Conservation (phyloP, 768 basidiomycete species). For the Trametes cubensis region DNA sequence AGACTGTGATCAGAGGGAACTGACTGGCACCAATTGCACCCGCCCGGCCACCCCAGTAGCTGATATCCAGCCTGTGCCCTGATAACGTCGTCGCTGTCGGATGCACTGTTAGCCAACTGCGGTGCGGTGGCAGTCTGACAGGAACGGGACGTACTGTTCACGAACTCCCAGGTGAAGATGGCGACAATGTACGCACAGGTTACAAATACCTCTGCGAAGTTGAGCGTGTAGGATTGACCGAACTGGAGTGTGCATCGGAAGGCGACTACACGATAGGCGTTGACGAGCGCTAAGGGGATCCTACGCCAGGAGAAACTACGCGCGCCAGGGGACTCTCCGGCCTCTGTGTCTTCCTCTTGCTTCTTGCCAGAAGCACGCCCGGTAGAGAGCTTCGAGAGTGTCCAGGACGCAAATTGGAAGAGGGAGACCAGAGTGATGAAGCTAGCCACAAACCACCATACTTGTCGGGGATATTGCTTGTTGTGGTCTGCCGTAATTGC, state of each 20-base stretch:
- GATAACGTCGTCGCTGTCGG: constrained; percentile 29
- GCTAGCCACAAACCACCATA: constrained; percentile 46
- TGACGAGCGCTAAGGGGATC: constrained; percentile 31
- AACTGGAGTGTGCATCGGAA: constrained; percentile 37
- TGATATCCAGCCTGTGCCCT: constrained; percentile 27
- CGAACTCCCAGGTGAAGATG: constrained; percentile 34
- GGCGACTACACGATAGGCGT: constrained; percentile 35
- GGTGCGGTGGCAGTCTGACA: not conserved
- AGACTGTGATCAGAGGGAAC: constrained; percentile 55
- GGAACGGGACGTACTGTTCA: constrained; percentile 29
- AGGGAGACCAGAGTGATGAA: constrained; percentile 46
- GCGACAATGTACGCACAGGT: constrained; percentile 39
- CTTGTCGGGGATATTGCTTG: constrained; percentile 41
- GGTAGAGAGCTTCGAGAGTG: not conserved
- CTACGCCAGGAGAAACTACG: constrained; percentile 25
- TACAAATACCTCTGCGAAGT: constrained; percentile 41
- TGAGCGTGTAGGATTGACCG: constrained; percentile 37
- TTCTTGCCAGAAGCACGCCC: not conserved
- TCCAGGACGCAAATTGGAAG: constrained; percentile 36
- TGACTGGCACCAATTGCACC: constrained; percentile 50
- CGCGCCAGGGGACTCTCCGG: not conserved
- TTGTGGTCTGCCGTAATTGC: constrained; percentile 2
- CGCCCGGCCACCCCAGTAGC: constrained; percentile 40
- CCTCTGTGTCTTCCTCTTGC: constrained; percentile 14
- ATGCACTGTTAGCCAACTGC: not conserved